Conservation (phyloP, 306 rosid genomes). For the Astragalus glycyphyllos region DNA sequence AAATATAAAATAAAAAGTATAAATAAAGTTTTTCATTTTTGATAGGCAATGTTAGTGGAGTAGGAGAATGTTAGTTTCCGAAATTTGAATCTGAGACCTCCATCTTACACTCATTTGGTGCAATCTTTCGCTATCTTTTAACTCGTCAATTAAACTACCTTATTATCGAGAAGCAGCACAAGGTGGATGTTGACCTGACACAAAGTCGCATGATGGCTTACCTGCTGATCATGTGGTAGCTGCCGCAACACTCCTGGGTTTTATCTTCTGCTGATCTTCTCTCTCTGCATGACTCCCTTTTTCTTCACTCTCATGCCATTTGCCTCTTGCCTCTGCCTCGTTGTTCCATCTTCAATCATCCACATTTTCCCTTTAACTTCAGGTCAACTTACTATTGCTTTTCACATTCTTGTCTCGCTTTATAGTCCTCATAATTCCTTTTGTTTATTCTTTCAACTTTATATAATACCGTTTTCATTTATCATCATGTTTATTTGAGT, state of each 20-base stretch:
- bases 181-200: slow-evolving; percentile 31
- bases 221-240: slow-evolving; percentile 37
- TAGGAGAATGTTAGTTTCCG: no score
- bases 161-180: slow-evolving; percentile 14
- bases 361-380: background rate
- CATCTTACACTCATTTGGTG: no score
- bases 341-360: slow-evolving; percentile 31
- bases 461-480: no score
- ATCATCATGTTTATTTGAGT: no score
- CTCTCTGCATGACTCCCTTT: background rate
- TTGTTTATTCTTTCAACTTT: no score
- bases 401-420: slow-evolving; percentile 27
- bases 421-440: slow-evolving; percentile 20
- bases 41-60: no score
- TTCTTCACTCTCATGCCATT: slow-evolving; percentile 23
- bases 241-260: background rate
- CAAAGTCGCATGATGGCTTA: slow-evolving; percentile 30
- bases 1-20: no score
- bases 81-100: no score
- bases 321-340: slow-evolving; percentile 29
- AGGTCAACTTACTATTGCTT: slow-evolving; percentile 35
- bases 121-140: no score
- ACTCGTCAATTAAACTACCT: no score
- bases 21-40: no score
- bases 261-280: background rate